Base-by-base conservation (phyloP, 164 flowering plant genomes). In the Tetrastigma voinierianum region DNA sequence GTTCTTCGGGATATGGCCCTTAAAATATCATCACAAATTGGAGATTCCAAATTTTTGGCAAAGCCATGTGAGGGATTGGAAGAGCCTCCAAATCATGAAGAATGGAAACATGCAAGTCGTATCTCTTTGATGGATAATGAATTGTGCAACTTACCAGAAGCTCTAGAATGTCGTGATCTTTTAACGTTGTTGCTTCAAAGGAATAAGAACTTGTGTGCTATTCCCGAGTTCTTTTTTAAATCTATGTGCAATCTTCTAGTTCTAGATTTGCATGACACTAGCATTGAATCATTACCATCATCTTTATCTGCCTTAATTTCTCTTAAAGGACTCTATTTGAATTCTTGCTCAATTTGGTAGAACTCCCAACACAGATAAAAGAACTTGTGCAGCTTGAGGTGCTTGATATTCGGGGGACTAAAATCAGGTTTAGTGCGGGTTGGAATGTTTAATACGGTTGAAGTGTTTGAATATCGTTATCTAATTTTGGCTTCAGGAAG, bases 221-320 rank as follows among this genome's bases (percentile, higher is more conserved):
- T 72, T 15, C 67, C 76, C 4, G 1, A 16, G 7, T 10, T 43
- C 10, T 68, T 73, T 46, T 73, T 73, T 25, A 12, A 23, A 1
- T 40, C 57, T 6, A 68, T 73, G 76, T 48, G 7, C 6, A 21
- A n/a, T 49, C 65, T 73, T 9, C 32, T 6, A 59, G 65, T 73
- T 40, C 40, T 66, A 14, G 57, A 72, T 14, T 19, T 72, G 10
- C 46, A 59, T 13, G 3, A 12, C 14, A 61, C 72, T 23, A 14
- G 51, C 1, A 32, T 73, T 1, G 19, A 54, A n/a, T 23, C 40
- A 3, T 52, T 73, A 14, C 72, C 76, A 0, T 6, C 15, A 16
- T 58, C 51, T 69, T 18, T 8, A 59, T 9, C 59, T 25, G 25
- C 25, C 23, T 15, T 20, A 64, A 13, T n/a, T n/a, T 13, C 4